These are phyloP conservation scores for Erysimum cheiranthoides DNA, from an alignment of 345 rosid genomes.

Conservation along the genomic window DNA sequence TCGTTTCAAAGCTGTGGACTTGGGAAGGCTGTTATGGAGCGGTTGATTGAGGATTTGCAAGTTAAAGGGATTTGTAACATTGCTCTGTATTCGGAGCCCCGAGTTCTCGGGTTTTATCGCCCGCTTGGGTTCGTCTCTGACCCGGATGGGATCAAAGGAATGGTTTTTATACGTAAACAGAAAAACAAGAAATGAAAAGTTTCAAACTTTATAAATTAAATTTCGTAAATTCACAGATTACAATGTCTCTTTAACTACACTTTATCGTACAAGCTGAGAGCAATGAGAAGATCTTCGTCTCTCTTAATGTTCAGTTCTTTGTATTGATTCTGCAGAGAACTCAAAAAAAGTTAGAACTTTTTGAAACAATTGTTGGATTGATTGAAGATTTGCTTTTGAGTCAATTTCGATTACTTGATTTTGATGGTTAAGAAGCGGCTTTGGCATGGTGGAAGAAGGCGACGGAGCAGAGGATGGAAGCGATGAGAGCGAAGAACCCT, in stretches of 20 bases:
- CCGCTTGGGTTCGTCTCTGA: slow-evolving; percentile 90
- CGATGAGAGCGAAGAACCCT: slow-evolving; percentile 69
- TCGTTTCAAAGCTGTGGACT: slow-evolving; percentile 81
- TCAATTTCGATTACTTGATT: slow-evolving; percentile 20
- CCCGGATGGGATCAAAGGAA: slow-evolving; percentile 91
- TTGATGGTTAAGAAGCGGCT: slow-evolving; percentile 45
- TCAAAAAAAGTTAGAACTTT: slow-evolving; percentile 9
- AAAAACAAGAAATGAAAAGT: slow-evolving; percentile 49
- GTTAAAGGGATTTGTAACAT: slow-evolving; percentile 70
- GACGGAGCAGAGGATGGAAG: slow-evolving; percentile 75
- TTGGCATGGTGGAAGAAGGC: slow-evolving; percentile 81
- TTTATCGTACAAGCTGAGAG: slow-evolving; percentile 7
- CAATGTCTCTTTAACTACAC: slow-evolving; percentile 23
- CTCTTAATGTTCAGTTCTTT: slow-evolving; percentile 5
- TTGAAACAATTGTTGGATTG: not conserved
- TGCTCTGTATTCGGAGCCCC: slow-evolving; percentile 86
- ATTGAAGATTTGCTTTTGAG: not conserved
- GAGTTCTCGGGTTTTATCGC: slow-evolving; percentile 90
- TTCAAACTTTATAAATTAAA: not conserved
- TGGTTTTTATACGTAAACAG: slow-evolving; percentile 79
- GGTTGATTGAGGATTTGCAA: slow-evolving; percentile 66
- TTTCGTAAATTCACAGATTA: slow-evolving; percentile 20
- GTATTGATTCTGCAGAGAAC: slow-evolving; percentile 2
- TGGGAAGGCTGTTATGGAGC: slow-evolving; percentile 89
- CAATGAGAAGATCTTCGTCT: slow-evolving; percentile 1